A percentile compares a stretch with the other conserved stretches of the same genome.
These are phyloP conservation scores for Schizophyllum amplum DNA, from an alignment of 1,284 basidiomycete species.

Conservation along the genomic window DNA sequence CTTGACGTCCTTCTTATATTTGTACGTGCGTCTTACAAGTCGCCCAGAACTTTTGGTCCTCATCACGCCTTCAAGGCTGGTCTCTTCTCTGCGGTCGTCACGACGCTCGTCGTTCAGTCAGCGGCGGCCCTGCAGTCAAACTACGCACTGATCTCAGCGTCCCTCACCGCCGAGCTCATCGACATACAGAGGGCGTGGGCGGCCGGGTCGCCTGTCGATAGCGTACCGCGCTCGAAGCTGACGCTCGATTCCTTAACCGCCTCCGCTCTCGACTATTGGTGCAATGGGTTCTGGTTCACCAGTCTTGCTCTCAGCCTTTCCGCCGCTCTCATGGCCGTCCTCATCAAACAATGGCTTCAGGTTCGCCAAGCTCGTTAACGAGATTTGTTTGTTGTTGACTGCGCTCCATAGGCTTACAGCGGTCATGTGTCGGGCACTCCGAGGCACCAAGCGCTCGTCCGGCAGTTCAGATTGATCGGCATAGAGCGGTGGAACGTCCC, in stretches of 20 bases:
- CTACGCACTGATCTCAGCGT: constrained; percentile 1
- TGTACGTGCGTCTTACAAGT: background rate
- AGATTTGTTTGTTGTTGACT: background rate
- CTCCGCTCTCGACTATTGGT: background rate
- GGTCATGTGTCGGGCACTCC: background rate
- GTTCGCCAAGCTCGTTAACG: background rate
- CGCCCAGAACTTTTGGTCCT: background rate
- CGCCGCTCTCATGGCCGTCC: constrained; percentile 10
- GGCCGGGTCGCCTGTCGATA: background rate
- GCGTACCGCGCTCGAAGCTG: constrained; percentile 2
- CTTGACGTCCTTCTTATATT: constrained; percentile 1
- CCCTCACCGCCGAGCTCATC: constrained; percentile 6
- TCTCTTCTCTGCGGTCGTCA: constrained; percentile 13
- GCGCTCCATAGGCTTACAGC: background rate
- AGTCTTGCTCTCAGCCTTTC: constrained; percentile 13
- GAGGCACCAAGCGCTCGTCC: constrained; percentile 2
- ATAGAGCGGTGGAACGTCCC: constrained; percentile 9
- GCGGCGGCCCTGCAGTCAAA: constrained; percentile 8
- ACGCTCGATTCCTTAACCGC: background rate
- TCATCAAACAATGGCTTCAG: constrained; percentile 13
- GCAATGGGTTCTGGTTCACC: constrained; percentile 14
- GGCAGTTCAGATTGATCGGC: constrained; percentile 9
- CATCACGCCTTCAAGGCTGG: background rate
- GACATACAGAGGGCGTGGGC: constrained; percentile 7
- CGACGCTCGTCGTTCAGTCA: constrained; percentile 12